Evolutionary conservation across 768 basidiomycete genomes (phyloP), one percentile per base, ranked within the genome.

Genomic region (Trametes gibbosa): DNA sequence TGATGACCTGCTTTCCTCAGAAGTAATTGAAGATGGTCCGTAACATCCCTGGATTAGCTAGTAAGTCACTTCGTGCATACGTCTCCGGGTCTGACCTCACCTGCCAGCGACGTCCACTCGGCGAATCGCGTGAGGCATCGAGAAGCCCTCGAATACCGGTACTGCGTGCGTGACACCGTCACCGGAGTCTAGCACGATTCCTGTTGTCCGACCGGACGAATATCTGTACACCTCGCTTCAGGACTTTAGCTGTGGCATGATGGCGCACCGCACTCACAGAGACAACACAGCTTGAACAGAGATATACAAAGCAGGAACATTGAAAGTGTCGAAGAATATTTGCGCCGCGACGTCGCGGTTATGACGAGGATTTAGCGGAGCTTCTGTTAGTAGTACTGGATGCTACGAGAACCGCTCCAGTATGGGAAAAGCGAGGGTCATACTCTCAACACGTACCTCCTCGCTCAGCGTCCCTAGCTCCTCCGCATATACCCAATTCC

Each of bases 281-380:
- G 95, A 94, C 50, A 99, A 78, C 19, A 99, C 96, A 21, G 97
- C 97, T 75, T 99, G 97, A 3, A 99, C 93, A 42, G 94, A 95
- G 37, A 89, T 95, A 76, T 93, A 98, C 56, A 99, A 77, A 5
- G 97, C 97, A 29, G 97, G 97, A 29, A 98, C 97, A 72, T 99
- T 99, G 84, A 98, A 99, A 13, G 97, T 98, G 71, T 99, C 97
- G 73, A 98, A 99, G 77, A 99, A 96, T 75, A 98, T 97, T 75
- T 98, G 95, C 9, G 97, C 96, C 14, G 95, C 95, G 42, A 94
- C 83, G 73, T 98, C 97, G 62, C 97, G 86, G 75, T 99, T 98
- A 70, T 86, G 88, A 68, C 95, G 85, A 60, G 97, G 97, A 74
- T 99, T 99, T 63, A 99, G 78, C 6, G 97, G 96, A 27, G 97